Base-by-base conservation (phyloP, 2,329 filamentous ascomycete species). In the Helotiales sp. region DNA sequence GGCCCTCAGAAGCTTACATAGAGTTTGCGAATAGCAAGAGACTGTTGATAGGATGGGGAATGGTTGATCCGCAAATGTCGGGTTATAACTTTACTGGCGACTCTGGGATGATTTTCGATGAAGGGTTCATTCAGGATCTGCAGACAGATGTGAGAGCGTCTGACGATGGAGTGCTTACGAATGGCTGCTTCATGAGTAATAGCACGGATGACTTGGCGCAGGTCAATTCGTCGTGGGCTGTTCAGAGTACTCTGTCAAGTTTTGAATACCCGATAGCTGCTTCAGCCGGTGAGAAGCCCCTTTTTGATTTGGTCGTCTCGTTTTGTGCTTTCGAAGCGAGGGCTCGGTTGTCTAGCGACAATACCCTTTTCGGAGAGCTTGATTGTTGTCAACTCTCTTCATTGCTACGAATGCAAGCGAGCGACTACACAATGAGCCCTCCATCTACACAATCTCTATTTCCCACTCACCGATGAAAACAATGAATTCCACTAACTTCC, bases 1-100 rank as follows among this genome's bases (percentile, higher is more conserved):
- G 89, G 89, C 89, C 89, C 0, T 85, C 83, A n/a, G 84, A 87
- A 70, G 81, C 82, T 22, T 88, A 83, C 70, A 77, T 89, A 37
- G 85, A 88, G 70, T 81, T 89, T 52, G 79, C 80, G 1, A 78
- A 82, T 55, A 80, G 81, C n/a, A 83, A 83, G 70, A 81, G 88
- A 34, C 71, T 90, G 1, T 73, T 91, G 1, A 75, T 86, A 8
- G 82, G 83, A 43, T 88, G 86, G 74, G 87, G 87, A 1, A 79
- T 75, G 0, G 75, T 90, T 5, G 87, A 89, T 74, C 77, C 85
- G 1, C 85, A 89, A 64, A 84, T 90, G 80, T 69, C 74, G 10
- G 75, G 72, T 2, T 90, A 90, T 73, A 81, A 89, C 70, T 80
- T 85, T n/a, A 76, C 74, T 2, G 78, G 72, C n/a, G 87, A 90